Evolutionary conservation across 495 filamentous ascomycete genomes (phyloP).

Genomic region (Emericellopsis terricola): DNA sequence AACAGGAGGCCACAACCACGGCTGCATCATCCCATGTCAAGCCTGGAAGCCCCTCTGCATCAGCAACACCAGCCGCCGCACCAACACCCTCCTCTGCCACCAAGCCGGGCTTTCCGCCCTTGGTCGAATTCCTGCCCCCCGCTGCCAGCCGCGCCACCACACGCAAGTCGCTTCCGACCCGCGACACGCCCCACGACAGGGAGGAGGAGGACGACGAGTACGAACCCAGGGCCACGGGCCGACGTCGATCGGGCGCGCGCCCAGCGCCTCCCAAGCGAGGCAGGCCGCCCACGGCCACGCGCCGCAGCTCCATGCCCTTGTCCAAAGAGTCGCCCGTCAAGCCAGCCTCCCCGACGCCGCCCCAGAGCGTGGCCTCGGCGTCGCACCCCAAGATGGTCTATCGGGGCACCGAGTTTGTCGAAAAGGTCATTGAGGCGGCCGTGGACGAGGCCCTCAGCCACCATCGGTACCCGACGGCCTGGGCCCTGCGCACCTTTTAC

Average conservation of each 20-base stretch:
- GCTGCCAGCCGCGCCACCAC: no score
- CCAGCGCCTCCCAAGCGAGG: background rate
- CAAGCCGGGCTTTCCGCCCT: no score
- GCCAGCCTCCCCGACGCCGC: no score
- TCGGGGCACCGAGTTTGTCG: constrained; percentile 13
- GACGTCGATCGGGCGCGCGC: background rate
- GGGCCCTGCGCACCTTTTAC: constrained; percentile 32
- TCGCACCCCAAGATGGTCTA: no score
- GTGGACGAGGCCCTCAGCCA: constrained; percentile 29
- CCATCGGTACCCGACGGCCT: constrained; percentile 34
- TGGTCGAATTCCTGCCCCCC: no score
- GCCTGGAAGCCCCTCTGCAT: no score
- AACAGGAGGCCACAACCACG: background rate
- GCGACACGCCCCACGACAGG: no score
- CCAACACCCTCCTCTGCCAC: no score
- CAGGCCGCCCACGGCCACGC: background rate
- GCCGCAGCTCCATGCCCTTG: background rate
- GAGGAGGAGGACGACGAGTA: constrained; percentile 5
- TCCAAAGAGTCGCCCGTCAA: background rate
- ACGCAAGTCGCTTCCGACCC: no score
- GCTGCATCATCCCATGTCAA: no score
- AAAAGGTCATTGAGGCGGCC: constrained; percentile 21
- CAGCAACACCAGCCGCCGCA: no score
- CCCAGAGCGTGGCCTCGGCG: no score
- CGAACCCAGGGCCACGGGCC: constrained; percentile 3